Conservation (phyloP, 2,329 filamentous ascomycete genomes). For the Rhynchosporium graminicola region DNA sequence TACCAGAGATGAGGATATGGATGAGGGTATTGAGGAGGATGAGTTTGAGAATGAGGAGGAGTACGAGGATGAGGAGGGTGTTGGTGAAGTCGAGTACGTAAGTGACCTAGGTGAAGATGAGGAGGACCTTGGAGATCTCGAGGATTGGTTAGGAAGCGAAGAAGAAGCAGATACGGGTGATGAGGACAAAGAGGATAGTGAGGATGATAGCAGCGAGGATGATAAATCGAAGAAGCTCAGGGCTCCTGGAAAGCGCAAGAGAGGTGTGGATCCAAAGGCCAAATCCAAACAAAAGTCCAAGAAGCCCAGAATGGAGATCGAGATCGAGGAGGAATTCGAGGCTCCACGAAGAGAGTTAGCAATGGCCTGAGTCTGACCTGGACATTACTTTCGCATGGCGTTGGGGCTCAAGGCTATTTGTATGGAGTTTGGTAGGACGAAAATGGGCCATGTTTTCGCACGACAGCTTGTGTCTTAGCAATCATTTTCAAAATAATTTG, state of each 20-base stretch:
- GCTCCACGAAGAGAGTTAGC: conserved; percentile 37
- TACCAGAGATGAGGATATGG: conserved; percentile 80
- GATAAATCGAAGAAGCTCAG: conserved; percentile 58
- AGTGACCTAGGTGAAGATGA: conserved; percentile 86
- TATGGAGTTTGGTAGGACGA: conserved; percentile 16
- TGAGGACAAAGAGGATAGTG: conserved; percentile 58
- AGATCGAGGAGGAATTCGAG: conserved; percentile 71
- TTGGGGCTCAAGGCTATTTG: conserved; percentile 19
- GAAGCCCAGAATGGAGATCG: conserved; percentile 60
- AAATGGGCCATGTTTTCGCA: conserved; percentile 11
- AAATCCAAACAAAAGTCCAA: conserved; percentile 50
- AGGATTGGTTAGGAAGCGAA: conserved; percentile 88
- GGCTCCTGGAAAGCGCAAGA: conserved; percentile 54
- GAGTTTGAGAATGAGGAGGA: conserved; percentile 72
- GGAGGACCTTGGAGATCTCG: conserved; percentile 75
- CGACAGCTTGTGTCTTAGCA: neutral
- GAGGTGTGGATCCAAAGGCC: conserved; percentile 36
- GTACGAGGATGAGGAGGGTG: conserved; percentile 61
- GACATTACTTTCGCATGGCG: conserved; percentile 22
- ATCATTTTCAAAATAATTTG: neutral
- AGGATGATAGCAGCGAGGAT: conserved; percentile 50
- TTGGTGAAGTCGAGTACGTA: conserved; percentile 85
- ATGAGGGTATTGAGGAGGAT: conserved; percentile 81
- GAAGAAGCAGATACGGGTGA: conserved; percentile 45
- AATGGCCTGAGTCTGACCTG: conserved; percentile 18